A percentile compares a stretch with the other conserved stretches of the same genome.
phyloP scores from a whole-genome alignment of 1,284 basidiomycete genomes.

The Volvariella surrecta region DNA sequence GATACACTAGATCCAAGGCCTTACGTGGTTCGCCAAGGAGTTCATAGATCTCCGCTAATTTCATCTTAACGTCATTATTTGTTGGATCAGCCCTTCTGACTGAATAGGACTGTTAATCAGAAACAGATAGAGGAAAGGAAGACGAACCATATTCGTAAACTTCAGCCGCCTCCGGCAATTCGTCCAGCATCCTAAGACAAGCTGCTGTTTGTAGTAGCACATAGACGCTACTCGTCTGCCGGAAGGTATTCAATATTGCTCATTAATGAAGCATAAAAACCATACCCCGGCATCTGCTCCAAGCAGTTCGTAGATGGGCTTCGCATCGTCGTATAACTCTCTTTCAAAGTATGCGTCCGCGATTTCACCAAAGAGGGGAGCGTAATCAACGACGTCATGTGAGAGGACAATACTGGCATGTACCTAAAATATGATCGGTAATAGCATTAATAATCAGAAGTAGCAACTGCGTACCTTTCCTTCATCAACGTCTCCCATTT shows the following conservation, averaged over 20 bases:
- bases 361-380: conserved; percentile 73
- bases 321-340: conserved; percentile 66
- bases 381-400: conserved; percentile 70
- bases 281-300: conserved; percentile 66
- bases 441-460: conserved; percentile 3
- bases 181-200: conserved; percentile 67
- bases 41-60: conserved; percentile 87
- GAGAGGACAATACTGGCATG: conserved; percentile 69
- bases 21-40: conserved; percentile 71
- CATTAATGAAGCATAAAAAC: conserved; percentile 7
- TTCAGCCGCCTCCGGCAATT: conserved; percentile 69
- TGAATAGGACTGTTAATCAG: conserved; percentile 35
- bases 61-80: conserved; percentile 79
- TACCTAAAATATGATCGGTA: conserved; percentile 36
- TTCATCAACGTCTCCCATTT: conserved; percentile 73
- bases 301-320: conserved; percentile 71
- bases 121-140: neutral
- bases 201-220: conserved; percentile 64
- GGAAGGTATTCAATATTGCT: neutral
- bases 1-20: conserved; percentile 80
- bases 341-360: conserved; percentile 79
- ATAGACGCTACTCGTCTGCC: conserved; percentile 60
- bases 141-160: conserved; percentile 73
- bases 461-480: conserved; percentile 52
- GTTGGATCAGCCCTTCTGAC: conserved; percentile 56